Base-by-base conservation (phyloP, 2,329 filamentous ascomycete species). In the Ophiostoma sp. region DNA sequence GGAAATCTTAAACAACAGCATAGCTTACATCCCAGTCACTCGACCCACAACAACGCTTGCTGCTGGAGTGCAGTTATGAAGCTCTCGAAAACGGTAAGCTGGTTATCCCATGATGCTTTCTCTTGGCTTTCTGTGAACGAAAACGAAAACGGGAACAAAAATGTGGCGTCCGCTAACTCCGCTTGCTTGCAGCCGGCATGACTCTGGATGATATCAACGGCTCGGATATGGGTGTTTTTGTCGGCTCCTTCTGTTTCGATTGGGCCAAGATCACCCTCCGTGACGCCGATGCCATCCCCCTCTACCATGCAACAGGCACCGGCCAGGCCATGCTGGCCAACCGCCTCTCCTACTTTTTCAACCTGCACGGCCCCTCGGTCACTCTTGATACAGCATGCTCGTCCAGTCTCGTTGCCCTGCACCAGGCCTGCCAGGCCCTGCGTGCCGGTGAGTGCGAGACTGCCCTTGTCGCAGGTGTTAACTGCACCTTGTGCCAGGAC, bases 371-470 rank as follows among this genome's bases (percentile, higher is more conserved):
- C 0, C 76, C 80, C 0, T 79, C 78, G 62, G 70, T 82, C 64
- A 79, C 78, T 0, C 70, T 82, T 0, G 80, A 83, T 68, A 82
- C 81, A 1, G 81, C 77, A 1, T 83, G 81, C 70, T 81, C 80
- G 0, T 76, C 77, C 5, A 77, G 76, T 40, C 71, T 82, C 2
- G 74, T 79, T 0, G 79, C 79, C 0, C 71, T 83, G 2, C 79
- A 83, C 68, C 72, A 77, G 65, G 81, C 77, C 0, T 74, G 77
- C 18, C 74, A 78, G 66, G 69, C 68, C 7, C 63, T 76, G n/a
- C 68, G 69, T 1, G 55, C 66, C 0, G 74, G 74, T 27, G 72
- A 73, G 44, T 71, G 70, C 44, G 60, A 27, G 5, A 69, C 67
- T 9, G 72, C 72, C 3, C 47, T 75, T 7, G 74, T 72, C 9